Base-by-base conservation (phyloP, 345 rosid genomes). In the Citrus australasica region DNA sequence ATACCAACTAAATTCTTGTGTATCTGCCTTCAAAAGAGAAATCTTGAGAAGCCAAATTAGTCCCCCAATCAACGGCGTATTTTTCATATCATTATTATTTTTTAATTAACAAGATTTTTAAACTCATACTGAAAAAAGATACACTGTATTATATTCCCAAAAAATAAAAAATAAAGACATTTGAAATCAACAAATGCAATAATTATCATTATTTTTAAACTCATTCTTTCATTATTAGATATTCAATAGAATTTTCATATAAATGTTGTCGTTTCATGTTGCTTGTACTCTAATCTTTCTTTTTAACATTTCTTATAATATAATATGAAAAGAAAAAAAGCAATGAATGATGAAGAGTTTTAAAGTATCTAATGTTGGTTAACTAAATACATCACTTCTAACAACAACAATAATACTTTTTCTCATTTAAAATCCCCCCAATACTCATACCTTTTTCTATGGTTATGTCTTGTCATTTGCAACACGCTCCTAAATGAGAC, bases 11-110 rank as follows among this genome's bases (percentile, higher is more conserved):
- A 28, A 51, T 35, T 35, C 38, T 27, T 42, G 4, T 69, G 51
- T 7, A 42, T 69, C 8, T 25, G 9, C 35, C 9, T 71, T 71
- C 58, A 42, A 69, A 25, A 69, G 30, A 6, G 7, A 40, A 42
- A 33, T 42, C 21, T 27, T 61, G n/a, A 58, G n/a, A 42, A 32
- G 27, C 64, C 61, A 46, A 71, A 32, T 71, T 62, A 21, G 53
- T 53, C 76, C 76, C 64, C 64, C 37, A 78, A 78, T 78, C 33
- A 63, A 32, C 65, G 56, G 71, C 22, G 3, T 9, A 10, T 62
- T 69, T 59, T 38, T 35, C 51, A 46, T 10, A 11, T 46, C 16
- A 46, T 46, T 10, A 46, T 46, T 46, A 0, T 46, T 46, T 46
- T 46, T 3, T 0, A 40, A 46, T 46, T 46, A 11, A 46, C 4